Evolutionary conservation across 495 filamentous ascomycete genomes (phyloP), one percentile per base, ranked within the genome.

Genomic region (Lasiosphaeria miniovina): DNA sequence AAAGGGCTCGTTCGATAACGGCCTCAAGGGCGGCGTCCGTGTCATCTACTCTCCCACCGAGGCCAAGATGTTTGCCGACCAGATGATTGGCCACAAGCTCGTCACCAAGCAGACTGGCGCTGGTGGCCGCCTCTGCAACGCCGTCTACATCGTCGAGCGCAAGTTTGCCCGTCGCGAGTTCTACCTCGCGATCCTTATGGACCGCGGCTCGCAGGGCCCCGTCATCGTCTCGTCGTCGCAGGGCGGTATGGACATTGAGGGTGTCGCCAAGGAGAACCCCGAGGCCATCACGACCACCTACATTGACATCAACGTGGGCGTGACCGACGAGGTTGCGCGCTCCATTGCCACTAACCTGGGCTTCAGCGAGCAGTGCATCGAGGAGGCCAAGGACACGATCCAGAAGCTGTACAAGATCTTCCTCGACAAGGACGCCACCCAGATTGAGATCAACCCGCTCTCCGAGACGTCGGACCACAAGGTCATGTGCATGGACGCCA

Each of bases 31-130:
- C 72, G 94, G 94, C 79, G 94, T 98, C 65, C 87, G 94, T 64
- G 91, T 98, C 69, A 95, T 98, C 74, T 98, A 96, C 85, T 97
- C 93, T 84, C 77, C 75, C 52, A 82, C 80, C 70, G 77, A 81
- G 82, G 94, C 94, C 72, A 92, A 90, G 81, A 96, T 97, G 87
- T 96, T 98, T 71, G 93, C 94, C 69, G 86, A 90, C 62, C 92
- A 98, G 79, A 98, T 98, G 94, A 97, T 98, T 77, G 94, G 94
- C 65, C 94, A 98, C 76, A 96, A 96, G 78, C 91, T 98, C 77
- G 87, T 98, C 77, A 98, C 94, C 74, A 98, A 98, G 85, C 94
- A 98, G 81, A 98, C 95, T 55, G 94, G 94, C 71, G 89, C 91
- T 60, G 80, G 73, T 61, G 94, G 94, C 71, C 90, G 93, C 73